Conservation (phyloP, 306 rosid genomes). For the Glycine soja region DNA sequence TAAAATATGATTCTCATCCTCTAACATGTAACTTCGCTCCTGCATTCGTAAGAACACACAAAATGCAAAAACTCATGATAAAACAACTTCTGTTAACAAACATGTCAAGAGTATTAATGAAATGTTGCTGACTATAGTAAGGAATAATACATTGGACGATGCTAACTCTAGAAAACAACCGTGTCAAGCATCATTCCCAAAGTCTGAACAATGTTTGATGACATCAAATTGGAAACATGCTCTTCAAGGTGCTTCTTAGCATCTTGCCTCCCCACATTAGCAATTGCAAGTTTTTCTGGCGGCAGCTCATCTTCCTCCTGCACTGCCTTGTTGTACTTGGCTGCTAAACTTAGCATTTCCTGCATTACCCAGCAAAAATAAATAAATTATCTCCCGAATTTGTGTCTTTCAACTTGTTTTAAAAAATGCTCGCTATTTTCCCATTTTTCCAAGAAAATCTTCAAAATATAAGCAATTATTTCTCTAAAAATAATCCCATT, state of each 20-base stretch:
- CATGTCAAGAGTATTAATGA: slow-evolving; percentile 1
- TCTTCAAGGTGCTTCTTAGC: slow-evolving; percentile 98
- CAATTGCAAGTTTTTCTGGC: slow-evolving; percentile 87
- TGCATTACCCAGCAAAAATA: slow-evolving; percentile 44
- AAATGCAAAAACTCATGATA: slow-evolving; percentile 22
- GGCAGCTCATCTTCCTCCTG: slow-evolving; percentile 95
- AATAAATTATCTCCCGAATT: neutral
- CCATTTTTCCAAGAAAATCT: neutral
- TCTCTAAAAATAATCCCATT: neutral
- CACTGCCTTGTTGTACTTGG: slow-evolving; percentile 91
- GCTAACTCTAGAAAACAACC: slow-evolving; percentile 71
- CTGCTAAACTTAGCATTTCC: slow-evolving; percentile 85
- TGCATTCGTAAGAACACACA: slow-evolving; percentile 24
- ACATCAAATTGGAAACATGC: slow-evolving; percentile 93
- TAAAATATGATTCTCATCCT: neutral
- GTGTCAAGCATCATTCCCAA: slow-evolving; percentile 95
- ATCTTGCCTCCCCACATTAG: slow-evolving; percentile 66
- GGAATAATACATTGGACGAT: slow-evolving; percentile 2
- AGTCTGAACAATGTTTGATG: slow-evolving; percentile 91
- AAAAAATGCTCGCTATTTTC: neutral
- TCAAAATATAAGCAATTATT: neutral
- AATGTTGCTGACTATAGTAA: neutral
- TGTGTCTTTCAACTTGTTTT: neutral
- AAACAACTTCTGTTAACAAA: slow-evolving; percentile 18
- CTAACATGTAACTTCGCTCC: slow-evolving; percentile 20